Evolutionary conservation across 2,329 filamentous ascomycete species (phyloP).

Genomic region (Hypomyces rosellus): DNA sequence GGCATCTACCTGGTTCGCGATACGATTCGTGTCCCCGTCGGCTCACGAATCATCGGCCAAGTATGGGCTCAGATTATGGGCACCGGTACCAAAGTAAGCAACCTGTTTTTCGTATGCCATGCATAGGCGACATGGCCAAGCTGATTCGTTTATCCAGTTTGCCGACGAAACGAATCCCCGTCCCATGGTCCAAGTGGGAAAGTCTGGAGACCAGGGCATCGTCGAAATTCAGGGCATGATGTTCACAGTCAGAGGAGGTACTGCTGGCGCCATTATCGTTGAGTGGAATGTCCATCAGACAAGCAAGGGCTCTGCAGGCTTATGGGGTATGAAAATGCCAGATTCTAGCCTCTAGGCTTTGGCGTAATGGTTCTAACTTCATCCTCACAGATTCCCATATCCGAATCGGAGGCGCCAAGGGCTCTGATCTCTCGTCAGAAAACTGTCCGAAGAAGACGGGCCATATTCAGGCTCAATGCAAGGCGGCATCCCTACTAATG

Average conservation of each 20-base stretch:
- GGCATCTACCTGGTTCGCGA: background rate
- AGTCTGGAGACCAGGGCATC: constrained; percentile 51
- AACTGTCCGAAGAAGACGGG: constrained; percentile 45
- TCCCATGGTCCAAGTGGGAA: constrained; percentile 54
- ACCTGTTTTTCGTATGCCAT: no score
- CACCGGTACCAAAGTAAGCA: background rate
- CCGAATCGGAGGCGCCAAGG: constrained; percentile 63
- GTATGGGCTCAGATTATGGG: background rate
- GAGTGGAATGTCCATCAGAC: constrained; percentile 48
- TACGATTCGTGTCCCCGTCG: background rate
- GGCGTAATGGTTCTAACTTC: constrained; percentile 19
- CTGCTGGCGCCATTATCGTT: constrained; percentile 61
- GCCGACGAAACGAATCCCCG: background rate
- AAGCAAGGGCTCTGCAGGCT: constrained; percentile 35
- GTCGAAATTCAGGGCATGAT: constrained; percentile 66
- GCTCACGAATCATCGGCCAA: background rate
- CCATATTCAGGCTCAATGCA: constrained; percentile 47
- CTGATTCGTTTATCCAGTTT: no score
- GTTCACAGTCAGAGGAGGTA: constrained; percentile 58
- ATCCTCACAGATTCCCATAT: constrained; percentile 57
- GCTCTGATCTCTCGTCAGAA: constrained; percentile 57
- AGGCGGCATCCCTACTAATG: constrained; percentile 50
- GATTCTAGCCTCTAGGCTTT: no score
- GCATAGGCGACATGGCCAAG: no score
- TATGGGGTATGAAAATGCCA: no score